These are phyloP conservation scores for Trifolium pratense DNA, from an alignment of 306 rosid species.

Conservation along the genomic window DNA sequence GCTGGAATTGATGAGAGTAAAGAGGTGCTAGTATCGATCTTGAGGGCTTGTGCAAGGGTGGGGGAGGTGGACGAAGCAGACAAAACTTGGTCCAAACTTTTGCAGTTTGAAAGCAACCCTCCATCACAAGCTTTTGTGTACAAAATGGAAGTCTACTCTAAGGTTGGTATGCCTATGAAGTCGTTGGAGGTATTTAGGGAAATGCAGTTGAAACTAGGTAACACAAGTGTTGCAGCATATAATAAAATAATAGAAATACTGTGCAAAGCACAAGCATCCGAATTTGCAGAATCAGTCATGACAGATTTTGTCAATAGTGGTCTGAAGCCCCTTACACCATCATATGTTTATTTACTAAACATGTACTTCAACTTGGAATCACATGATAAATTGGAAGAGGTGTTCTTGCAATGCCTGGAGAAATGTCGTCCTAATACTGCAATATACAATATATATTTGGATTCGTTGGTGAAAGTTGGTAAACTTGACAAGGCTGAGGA, in stretches of 20 bases:
- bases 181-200: conserved; percentile 74
- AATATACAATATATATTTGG: conserved; percentile 73
- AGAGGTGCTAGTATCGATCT: conserved; percentile 75
- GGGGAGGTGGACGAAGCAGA: conserved; percentile 77
- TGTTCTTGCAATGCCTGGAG: conserved; percentile 76
- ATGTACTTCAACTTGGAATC: conserved; percentile 73
- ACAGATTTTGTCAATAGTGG: conserved; percentile 63
- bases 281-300: conserved; percentile 80
- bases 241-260: conserved; percentile 74
- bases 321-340: conserved; percentile 72
- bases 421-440: conserved; percentile 75
- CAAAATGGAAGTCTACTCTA: conserved; percentile 84
- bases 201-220: conserved; percentile 64
- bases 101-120: conserved; percentile 48
- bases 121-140: conserved; percentile 77
- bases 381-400: conserved; percentile 68
- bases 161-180: conserved; percentile 68
- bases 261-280: conserved; percentile 69
- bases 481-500: conserved; percentile 76
- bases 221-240: conserved; percentile 63
- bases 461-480: conserved; percentile 82
- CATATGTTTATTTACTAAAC: conserved; percentile 67
- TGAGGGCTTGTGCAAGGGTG: conserved; percentile 77
- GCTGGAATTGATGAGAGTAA: conserved; percentile 72
- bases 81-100: conserved; percentile 69